These are phyloP conservation scores for Sambucus nigra DNA, from an alignment of 129 eudicot species.

Conservation along the genomic window DNA sequence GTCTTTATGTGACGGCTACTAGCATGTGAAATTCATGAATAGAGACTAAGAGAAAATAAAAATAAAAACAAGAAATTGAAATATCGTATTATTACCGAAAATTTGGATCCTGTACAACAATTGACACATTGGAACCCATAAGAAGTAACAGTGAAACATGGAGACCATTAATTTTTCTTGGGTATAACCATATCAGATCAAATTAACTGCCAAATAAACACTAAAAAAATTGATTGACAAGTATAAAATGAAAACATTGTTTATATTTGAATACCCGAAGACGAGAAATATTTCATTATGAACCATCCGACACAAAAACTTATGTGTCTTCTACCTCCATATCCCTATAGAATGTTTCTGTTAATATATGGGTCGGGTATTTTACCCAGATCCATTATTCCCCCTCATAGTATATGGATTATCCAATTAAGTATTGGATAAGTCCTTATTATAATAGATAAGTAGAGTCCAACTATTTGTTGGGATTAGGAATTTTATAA, in stretches of 20 bases:
- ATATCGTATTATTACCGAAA: constrained; percentile 41
- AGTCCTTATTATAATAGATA: too few species aligned
- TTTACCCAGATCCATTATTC: too few species aligned
- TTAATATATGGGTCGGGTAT: too few species aligned
- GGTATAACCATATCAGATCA: background rate
- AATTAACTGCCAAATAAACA: background rate
- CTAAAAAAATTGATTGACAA: too few species aligned
- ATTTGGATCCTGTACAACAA: constrained; percentile 82
- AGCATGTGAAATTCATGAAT: background rate
- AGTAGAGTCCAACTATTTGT: too few species aligned
- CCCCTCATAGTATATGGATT: too few species aligned
- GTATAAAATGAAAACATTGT: background rate
- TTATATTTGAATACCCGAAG: constrained; percentile 31
- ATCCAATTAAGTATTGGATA: too few species aligned
- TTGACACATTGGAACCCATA: constrained; percentile 72
- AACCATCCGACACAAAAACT: constrained; percentile 56
- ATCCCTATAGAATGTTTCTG: constrained; percentile 35
- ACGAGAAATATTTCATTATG: constrained; percentile 62
- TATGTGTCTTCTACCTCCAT: constrained; percentile 39
- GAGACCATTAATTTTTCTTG: background rate
- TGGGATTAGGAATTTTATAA: constrained; percentile 33
- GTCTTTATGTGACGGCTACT: background rate
- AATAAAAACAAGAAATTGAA: background rate
- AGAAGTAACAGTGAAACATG: constrained; percentile 45
- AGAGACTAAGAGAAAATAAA: background rate